phyloP scores from a whole-genome alignment of 148 eudicot species.

The Fallopia convolvulus region DNA sequence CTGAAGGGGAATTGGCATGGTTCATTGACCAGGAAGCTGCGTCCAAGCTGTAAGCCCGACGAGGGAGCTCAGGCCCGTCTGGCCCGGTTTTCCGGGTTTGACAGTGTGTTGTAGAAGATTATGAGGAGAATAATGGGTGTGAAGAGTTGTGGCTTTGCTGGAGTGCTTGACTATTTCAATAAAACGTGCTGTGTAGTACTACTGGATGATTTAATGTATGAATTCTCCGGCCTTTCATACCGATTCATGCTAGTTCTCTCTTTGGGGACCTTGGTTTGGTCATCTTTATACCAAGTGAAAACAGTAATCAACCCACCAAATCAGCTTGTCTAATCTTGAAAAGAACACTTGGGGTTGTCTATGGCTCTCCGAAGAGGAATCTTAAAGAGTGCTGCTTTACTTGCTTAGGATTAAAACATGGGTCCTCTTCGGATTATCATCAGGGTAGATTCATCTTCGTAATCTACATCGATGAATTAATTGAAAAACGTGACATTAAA shows the following conservation, averaged over 20 bases:
- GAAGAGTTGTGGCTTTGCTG: neutral
- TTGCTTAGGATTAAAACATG: no score
- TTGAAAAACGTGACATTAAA: no score
- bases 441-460: no score
- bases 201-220: neutral
- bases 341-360: no score
- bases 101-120: neutral
- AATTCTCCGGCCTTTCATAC: neutral
- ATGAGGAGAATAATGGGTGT: neutral
- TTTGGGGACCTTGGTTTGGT: neutral
- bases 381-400: no score
- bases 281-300: neutral
- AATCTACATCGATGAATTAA: no score
- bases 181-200: neutral
- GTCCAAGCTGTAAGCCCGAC: slow-evolving; percentile 23
- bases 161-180: neutral
- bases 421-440: no score
- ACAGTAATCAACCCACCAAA: neutral
- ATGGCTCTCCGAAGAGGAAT: no score
- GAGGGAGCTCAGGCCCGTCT: neutral
- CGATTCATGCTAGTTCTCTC: neutral
- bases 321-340: neutral
- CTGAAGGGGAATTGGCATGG: slow-evolving; percentile 57
- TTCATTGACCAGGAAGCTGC: slow-evolving; percentile 62
- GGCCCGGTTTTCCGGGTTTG: neutral